phyloP scores from a whole-genome alignment of 768 basidiomycete genomes.

The Xerocomus brunneocitrinus region DNA sequence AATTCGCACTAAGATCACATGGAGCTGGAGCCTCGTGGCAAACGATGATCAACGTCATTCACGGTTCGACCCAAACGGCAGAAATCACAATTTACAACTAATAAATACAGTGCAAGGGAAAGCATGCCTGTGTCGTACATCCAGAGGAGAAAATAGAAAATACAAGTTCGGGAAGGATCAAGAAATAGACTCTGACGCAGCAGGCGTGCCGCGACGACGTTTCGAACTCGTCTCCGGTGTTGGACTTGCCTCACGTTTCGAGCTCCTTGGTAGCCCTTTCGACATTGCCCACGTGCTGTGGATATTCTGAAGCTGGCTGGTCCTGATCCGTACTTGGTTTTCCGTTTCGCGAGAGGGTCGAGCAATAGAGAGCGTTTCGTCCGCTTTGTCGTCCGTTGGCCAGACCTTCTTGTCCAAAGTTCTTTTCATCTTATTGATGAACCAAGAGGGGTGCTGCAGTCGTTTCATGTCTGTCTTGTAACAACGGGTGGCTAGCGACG shows the following conservation, averaged over 20 bases:
- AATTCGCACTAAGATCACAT: too few species aligned
- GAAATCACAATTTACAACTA: too few species aligned
- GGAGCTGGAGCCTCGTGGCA: too few species aligned
- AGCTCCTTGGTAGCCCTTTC: neutral
- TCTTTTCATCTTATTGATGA: neutral
- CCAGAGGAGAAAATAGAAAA: too few species aligned
- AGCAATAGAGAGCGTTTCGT: neutral
- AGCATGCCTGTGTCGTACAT: too few species aligned
- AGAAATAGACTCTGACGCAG: neutral
- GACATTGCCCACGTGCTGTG: neutral
- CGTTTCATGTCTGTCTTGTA: neutral
- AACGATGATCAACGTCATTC: too few species aligned
- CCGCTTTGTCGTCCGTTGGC: neutral
- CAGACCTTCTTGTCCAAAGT: neutral
- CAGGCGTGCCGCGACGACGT: neutral
- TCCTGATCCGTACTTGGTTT: neutral
- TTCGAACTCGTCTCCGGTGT: neutral
- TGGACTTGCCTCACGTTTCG: neutral
- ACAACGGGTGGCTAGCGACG: neutral
- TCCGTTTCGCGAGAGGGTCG: neutral
- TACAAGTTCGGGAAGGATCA: too few species aligned
- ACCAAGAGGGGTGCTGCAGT: neutral
- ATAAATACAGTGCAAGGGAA: too few species aligned
- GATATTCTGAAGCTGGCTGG: neutral
- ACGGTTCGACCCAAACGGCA: too few species aligned